Conservation (phyloP, 148 eudicot species). For the Cornus controversa region DNA sequence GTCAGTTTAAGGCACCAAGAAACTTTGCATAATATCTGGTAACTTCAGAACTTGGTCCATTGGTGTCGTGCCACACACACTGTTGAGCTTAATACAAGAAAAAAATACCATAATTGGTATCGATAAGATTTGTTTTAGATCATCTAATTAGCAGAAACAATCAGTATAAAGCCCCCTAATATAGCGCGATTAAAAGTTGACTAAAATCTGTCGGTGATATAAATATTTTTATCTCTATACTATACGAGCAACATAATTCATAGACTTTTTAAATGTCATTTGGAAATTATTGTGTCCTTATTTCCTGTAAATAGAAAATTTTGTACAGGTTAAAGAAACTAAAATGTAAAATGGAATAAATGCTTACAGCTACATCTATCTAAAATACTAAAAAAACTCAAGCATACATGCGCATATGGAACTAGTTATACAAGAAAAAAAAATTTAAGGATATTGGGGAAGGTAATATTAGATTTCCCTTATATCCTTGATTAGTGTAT, state of each 20-base stretch:
- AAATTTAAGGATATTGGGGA: no score
- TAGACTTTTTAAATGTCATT: background rate
- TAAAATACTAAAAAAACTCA: no score
- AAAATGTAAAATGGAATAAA: background rate
- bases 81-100: background rate
- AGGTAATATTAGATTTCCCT: background rate
- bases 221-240: no score
- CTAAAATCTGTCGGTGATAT: no score
- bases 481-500: background rate
- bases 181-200: background rate
- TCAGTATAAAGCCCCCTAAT: background rate
- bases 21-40: constrained; percentile 36
- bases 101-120: background rate
- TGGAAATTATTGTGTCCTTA: background rate
- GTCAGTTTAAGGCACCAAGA: no score
- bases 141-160: background rate
- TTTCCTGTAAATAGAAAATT: no score
- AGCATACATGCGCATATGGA: background rate
- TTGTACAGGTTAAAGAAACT: background rate
- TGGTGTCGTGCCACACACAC: constrained; percentile 36
- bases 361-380: background rate
- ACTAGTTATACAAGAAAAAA: background rate
- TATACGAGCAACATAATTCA: background rate
- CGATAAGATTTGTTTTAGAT: constrained; percentile 2
- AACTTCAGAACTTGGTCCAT: constrained; percentile 49